These are phyloP conservation scores for Hyaloraphidium curvatum DNA, from an alignment of 192 early-diverging fungal genomes.

Conservation along the genomic window DNA sequence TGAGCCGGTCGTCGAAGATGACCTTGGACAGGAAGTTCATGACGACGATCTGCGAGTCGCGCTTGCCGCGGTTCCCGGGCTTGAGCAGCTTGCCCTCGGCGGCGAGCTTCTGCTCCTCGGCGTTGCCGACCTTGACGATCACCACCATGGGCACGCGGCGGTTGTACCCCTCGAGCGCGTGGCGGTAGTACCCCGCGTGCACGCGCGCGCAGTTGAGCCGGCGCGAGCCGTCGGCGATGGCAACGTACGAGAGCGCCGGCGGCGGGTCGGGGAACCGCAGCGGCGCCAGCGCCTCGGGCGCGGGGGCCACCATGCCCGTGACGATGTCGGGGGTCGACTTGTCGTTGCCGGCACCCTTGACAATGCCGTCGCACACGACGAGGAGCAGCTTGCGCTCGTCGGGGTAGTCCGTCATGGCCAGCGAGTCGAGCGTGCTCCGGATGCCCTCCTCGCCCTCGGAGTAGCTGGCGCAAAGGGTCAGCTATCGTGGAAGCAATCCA, in stretches of 20 bases:
- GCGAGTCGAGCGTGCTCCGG: conserved; percentile 53
- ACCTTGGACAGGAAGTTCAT: conserved; percentile 89
- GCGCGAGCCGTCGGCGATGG: conserved; percentile 81
- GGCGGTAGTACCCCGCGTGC: conserved; percentile 78
- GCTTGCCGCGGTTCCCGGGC: conserved; percentile 82
- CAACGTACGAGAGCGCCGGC: conserved; percentile 41
- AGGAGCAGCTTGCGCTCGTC: conserved; percentile 55
- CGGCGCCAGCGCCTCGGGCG: background rate
- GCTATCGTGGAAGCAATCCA: background rate
- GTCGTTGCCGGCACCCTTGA: conserved; percentile 46
- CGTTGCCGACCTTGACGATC: conserved; percentile 55
- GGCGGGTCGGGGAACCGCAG: background rate
- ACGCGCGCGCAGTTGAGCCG: conserved; percentile 86
- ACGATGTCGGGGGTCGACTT: conserved; percentile 7
- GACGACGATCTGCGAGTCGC: conserved; percentile 88
- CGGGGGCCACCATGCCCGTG: conserved; percentile 2
- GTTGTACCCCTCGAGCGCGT: conserved; percentile 16
- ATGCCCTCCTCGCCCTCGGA: conserved; percentile 56
- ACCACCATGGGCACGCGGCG: conserved; percentile 50
- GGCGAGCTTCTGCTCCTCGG: conserved; percentile 2
- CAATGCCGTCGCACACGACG: conserved; percentile 62
- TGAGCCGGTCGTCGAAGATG: conserved; percentile 76
- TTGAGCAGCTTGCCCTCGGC: conserved; percentile 37
- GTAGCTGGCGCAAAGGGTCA: conserved; percentile 15
- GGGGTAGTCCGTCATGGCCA: conserved; percentile 50